phyloP scores from a whole-genome alignment of 1,284 basidiomycete species.

The Porphyrellus sp. region DNA sequence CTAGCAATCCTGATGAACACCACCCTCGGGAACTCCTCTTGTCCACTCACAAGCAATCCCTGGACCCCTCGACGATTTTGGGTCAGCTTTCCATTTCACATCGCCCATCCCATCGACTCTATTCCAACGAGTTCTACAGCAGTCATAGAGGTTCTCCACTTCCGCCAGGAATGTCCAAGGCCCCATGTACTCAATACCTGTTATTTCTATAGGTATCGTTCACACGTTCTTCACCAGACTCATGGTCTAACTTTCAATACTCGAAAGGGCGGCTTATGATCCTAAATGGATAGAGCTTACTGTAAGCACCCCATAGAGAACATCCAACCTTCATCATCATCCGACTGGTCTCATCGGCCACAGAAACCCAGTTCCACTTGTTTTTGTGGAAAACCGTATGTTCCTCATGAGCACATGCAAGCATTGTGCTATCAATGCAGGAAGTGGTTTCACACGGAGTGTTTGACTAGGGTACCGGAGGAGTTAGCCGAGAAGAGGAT shows the following conservation, averaged over 20 bases:
- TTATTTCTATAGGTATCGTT: slow-evolving; percentile 9
- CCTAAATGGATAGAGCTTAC: neutral
- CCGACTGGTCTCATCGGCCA: neutral
- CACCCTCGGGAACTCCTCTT: slow-evolving; percentile 3
- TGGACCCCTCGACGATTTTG: neutral
- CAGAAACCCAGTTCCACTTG: neutral
- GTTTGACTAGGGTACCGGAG: neutral
- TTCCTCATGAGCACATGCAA: slow-evolving; percentile 2
- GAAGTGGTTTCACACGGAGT: slow-evolving; percentile 3
- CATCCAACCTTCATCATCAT: neutral
- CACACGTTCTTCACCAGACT: neutral
- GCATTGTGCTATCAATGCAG: slow-evolving; percentile 8
- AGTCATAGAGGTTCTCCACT: slow-evolving; percentile 8
- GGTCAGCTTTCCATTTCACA: neutral
- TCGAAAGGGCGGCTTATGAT: slow-evolving; percentile 2
- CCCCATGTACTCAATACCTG: slow-evolving; percentile 1
- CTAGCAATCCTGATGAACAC: slow-evolving; percentile 1
- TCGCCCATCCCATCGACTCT: neutral
- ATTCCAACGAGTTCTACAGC: neutral
- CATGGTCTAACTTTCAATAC: too few species aligned
- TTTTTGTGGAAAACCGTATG: neutral
- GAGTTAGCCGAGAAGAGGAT: neutral
- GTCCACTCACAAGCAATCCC: slow-evolving; percentile 2
- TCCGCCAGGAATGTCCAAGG: slow-evolving; percentile 6
- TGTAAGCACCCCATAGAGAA: neutral